Evolutionary conservation across 495 filamentous ascomycete species (phyloP), one percentile per base, ranked within the genome.

Genomic region (Pyrenula aspistea): DNA sequence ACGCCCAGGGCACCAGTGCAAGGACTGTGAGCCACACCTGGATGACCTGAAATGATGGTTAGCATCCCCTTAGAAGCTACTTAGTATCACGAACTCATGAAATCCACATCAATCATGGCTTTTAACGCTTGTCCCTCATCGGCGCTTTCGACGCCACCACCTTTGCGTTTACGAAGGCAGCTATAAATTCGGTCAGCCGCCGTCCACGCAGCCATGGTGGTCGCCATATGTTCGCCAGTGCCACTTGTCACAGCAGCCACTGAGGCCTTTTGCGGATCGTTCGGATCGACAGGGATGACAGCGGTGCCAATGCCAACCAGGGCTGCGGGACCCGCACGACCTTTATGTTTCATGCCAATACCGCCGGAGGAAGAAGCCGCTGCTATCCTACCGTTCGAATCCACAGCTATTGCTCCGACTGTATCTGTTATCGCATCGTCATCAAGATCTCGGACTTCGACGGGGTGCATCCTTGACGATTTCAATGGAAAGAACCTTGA

Each of bases 351-450:
- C 91, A 98, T 95, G 15, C 94, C 94, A 60, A 97, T 97, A 4
- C 93, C 93, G n/a, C 93, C 93, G 51, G 93, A 98, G 4, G 93
- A 97, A 2, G 94, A 95, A n/a, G 88, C 93, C 10, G 92, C 93
- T 2, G 93, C 94, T 65, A 98, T 95, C 52, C 86, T 85, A 20
- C 93, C 93, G 47, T 75, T 81, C 22, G 73, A 72, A 62, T 98
- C 93, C 57, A 98, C 81, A 49, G 91, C 94, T 61, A 98, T 93
- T 20, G 89, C 94, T 10, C 93, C 93, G 36, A 98, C 88, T 2
- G 93, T 98, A 70, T 98, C 93, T 2, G 85, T 94, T 57, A 98
- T 84, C 15, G 60, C 53, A 62, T 86, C 83, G 21, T 64, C 67
- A 8, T 20, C 20, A 24, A 15, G 15, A 42, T 15, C 15, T 15